A percentile compares a stretch with the other conserved stretches of the same genome.
Conservation (phyloP, 2,329 filamentous ascomycete species). For the Plenodomus tracheiphilus region DNA sequence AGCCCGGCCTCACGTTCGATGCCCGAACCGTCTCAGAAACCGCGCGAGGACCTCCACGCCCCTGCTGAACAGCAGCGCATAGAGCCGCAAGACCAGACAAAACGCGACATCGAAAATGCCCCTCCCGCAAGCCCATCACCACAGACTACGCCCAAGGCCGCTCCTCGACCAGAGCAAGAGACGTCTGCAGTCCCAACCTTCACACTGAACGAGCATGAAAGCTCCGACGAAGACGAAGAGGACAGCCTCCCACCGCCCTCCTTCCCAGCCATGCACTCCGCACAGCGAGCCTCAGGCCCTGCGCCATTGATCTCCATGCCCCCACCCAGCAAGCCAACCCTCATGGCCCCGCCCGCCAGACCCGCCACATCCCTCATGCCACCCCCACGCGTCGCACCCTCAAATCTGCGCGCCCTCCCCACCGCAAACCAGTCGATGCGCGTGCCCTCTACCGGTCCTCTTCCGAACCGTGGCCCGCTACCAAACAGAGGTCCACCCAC, state of each 20-base stretch:
- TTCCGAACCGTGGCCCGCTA: slow-evolving; percentile 51
- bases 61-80: slow-evolving; percentile 16
- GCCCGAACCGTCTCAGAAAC: slow-evolving; percentile 21
- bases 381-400: slow-evolving; percentile 42
- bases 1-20: slow-evolving; percentile 11
- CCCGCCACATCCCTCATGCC: slow-evolving; percentile 38
- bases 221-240: slow-evolving; percentile 37
- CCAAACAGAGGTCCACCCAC: slow-evolving; percentile 46
- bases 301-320: slow-evolving; percentile 18
- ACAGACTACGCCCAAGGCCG: slow-evolving; percentile 40
- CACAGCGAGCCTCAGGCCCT: slow-evolving; percentile 46
- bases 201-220: slow-evolving; percentile 41
- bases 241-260: slow-evolving; percentile 46
- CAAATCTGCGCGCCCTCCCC: slow-evolving; percentile 40
- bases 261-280: slow-evolving; percentile 52
- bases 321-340: slow-evolving; percentile 19
- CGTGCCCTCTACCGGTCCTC: slow-evolving; percentile 52
- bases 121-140: slow-evolving; percentile 20
- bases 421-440: slow-evolving; percentile 40
- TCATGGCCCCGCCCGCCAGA: slow-evolving; percentile 43
- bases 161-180: slow-evolving; percentile 14
- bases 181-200: slow-evolving; percentile 38
- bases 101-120: slow-evolving; percentile 3
- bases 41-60: slow-evolving; percentile 8
- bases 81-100: slow-evolving; percentile 14